Base-by-base conservation (phyloP, 495 filamentous ascomycete species). In the Pyrenula aspistea region DNA sequence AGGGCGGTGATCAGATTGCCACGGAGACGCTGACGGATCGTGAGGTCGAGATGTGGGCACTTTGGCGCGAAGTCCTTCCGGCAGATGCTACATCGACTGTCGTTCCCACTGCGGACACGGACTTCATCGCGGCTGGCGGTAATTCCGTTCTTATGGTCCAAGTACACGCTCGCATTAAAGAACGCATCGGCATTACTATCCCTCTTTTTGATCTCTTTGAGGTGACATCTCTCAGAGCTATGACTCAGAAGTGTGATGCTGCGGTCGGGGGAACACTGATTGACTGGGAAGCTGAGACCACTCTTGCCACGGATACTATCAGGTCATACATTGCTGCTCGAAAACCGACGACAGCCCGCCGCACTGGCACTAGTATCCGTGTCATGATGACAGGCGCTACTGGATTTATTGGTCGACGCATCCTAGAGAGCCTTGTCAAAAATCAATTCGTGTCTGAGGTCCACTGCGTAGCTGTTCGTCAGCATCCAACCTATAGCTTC, bases 381-480 rank as follows among this genome's bases (percentile, higher is more conserved):
- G 15, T 42, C 15, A 8, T 42, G 15, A 4, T 42, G 31, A 42
- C 31, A 4, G 31, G 31, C 8, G 4, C 31, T 15, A 15, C 4
- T 42, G 15, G 8, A 4, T 42, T 42, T 15, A 4, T 42, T 15
- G 31, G 31, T 15, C 8, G 8, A 15, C 8, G 15, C 8, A 4
- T 42, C 15, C 31, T 42, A 15, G 8, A 42, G 31, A 42, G 8
- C 8, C 31, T 42, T 15, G 15, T 42, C 15, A 15, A 42, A 8
- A 15, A 42, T 42, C 4, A 15, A 4, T 8, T 4, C 31, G 31
- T 42, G 8, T 8, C 71, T 73, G 67, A 22, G 58, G 2, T 72
- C 74, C 0, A 57, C 61, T 2, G 20, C 53, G 1, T 51, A 57
- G 15, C 54, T 73, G 10, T 55, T 59, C 0, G n/a, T n/a, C n/a